Percentiles rank a stretch among this genome's conserved stretches.
These are phyloP conservation scores for Zhuliangozyma parablackwelliae DNA, from an alignment of 1,139 yeast species.

Conservation along the genomic window DNA sequence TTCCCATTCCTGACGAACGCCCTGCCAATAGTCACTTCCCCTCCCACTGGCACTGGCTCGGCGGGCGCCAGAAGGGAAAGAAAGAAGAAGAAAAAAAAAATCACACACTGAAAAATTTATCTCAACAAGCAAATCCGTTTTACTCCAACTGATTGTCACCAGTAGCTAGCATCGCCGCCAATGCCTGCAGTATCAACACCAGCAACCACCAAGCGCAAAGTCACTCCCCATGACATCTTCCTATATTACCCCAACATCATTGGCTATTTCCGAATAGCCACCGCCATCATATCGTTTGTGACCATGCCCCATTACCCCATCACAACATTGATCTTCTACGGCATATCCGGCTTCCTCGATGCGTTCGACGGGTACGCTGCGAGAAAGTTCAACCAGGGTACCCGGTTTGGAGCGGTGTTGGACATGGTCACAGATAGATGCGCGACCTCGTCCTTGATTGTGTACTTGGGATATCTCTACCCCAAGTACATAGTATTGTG, in stretches of 20 bases:
- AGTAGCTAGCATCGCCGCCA: neutral
- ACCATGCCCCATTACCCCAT: constrained; percentile 84
- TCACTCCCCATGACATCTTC: constrained; percentile 51
- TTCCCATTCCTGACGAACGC: too few species aligned
- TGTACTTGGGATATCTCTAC: constrained; percentile 76
- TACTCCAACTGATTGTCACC: neutral
- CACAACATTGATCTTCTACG: constrained; percentile 70
- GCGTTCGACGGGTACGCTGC: constrained; percentile 98
- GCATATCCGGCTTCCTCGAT: constrained; percentile 86
- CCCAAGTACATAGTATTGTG: constrained; percentile 65
- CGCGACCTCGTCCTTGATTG: constrained; percentile 86
- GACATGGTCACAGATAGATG: constrained; percentile 99
- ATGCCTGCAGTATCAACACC: constrained; percentile 4
- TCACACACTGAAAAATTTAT: neutral
- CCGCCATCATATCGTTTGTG: constrained; percentile 74
- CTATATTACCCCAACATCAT: constrained; percentile 86
- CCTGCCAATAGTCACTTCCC: too few species aligned
- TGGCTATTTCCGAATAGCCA: constrained; percentile 78
- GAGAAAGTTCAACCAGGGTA: constrained; percentile 80
- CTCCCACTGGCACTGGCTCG: too few species aligned
- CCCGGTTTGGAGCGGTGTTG: constrained; percentile 90
- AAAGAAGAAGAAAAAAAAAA: too few species aligned
- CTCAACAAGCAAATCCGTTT: neutral
- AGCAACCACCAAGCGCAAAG: constrained; percentile 5
- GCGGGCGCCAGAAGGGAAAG: too few species aligned